Conservation (phyloP, 2,329 filamentous ascomycete genomes). For the Paecilomyces dactylethromorphus region DNA sequence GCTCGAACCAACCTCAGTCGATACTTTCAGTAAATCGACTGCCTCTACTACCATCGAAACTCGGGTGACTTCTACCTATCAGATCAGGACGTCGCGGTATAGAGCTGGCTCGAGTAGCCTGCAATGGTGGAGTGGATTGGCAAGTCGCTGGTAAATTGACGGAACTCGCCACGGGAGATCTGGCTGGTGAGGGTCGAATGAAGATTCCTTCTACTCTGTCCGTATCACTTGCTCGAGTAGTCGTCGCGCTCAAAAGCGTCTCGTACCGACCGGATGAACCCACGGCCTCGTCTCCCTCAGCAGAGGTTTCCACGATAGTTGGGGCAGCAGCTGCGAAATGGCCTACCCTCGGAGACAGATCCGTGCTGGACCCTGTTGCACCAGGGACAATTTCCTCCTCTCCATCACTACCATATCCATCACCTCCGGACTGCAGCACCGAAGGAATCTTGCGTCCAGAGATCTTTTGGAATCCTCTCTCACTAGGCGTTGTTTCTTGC, state of each 20-base stretch:
- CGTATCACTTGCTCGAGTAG: slow-evolving; percentile 21
- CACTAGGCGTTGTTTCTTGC: slow-evolving; percentile 28
- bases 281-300: background rate
- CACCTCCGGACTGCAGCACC: slow-evolving; percentile 40
- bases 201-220: slow-evolving; percentile 24
- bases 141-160: slow-evolving; percentile 18
- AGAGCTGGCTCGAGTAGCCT: slow-evolving; percentile 15
- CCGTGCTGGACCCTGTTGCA: slow-evolving; percentile 16
- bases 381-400: slow-evolving; percentile 24
- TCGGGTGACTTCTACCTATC: slow-evolving; percentile 36
- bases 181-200: slow-evolving; percentile 37
- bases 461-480: slow-evolving; percentile 45
- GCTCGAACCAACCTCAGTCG: background rate
- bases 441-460: slow-evolving; percentile 43
- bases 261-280: background rate
- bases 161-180: slow-evolving; percentile 35
- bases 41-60: slow-evolving; percentile 38
- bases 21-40: slow-evolving; percentile 39
- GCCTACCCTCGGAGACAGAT: slow-evolving; percentile 13
- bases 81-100: slow-evolving; percentile 26
- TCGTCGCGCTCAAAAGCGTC: slow-evolving; percentile 18
- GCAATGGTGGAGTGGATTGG: slow-evolving; percentile 15
- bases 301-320: slow-evolving; percentile 8
- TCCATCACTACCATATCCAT: slow-evolving; percentile 36
- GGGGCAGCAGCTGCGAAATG: slow-evolving; percentile 3